Conservation (phyloP, 441 rosid genomes). For the Euphorbia celastroides region DNA sequence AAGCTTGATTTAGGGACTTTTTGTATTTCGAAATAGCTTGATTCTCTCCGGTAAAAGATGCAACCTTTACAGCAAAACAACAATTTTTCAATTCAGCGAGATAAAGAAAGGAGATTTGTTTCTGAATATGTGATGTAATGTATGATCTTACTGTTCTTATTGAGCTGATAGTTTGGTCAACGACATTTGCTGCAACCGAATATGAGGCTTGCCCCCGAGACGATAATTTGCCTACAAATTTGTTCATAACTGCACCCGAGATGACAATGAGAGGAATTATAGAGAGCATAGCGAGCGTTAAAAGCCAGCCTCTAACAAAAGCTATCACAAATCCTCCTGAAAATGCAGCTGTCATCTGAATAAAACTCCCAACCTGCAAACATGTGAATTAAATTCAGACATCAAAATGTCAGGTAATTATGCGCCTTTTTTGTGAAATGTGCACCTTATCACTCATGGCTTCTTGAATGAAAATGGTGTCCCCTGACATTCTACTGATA, state of each 20-base stretch:
- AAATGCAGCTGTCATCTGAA: slow-evolving; percentile 65
- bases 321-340: slow-evolving; percentile 77
- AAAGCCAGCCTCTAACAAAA: slow-evolving; percentile 72
- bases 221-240: too few species aligned
- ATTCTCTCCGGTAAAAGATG: slow-evolving; percentile 76
- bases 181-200: slow-evolving; percentile 59
- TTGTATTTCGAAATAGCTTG: slow-evolving; percentile 53
- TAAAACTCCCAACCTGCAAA: slow-evolving; percentile 71
- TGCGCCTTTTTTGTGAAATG: too few species aligned
- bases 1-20: slow-evolving; percentile 54
- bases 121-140: too few species aligned
- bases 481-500: slow-evolving; percentile 86
- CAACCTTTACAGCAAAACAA: slow-evolving; percentile 66
- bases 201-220: slow-evolving; percentile 78
- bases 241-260: slow-evolving; percentile 72
- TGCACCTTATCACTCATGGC: slow-evolving; percentile 94
- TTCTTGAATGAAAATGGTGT: slow-evolving; percentile 81
- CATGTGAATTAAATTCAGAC: too few species aligned
- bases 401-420: neutral
- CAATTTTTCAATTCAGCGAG: too few species aligned
- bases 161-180: slow-evolving; percentile 78
- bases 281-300: slow-evolving; percentile 64
- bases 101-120: too few species aligned
- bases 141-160: slow-evolving; percentile 60
- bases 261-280: slow-evolving; percentile 66